phyloP scores from a whole-genome alignment of 768 basidiomycete species.

The Panaeolus cyanescens region DNA sequence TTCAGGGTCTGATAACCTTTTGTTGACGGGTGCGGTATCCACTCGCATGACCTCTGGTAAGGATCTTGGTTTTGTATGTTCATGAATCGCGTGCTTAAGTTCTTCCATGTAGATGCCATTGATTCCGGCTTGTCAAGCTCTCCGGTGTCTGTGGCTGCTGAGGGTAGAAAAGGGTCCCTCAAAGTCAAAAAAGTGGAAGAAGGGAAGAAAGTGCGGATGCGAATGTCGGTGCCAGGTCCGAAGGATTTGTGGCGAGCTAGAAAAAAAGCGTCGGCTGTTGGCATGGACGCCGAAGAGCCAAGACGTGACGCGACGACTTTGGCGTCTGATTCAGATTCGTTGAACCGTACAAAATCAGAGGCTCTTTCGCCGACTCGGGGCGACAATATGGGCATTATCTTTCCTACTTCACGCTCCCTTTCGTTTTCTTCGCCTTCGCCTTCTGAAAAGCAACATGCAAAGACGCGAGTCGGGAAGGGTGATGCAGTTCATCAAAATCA shows the following conservation, averaged over 20 bases:
- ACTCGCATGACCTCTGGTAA: not conserved
- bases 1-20: conserved; percentile 6
- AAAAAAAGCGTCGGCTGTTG: not conserved
- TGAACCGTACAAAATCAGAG: not conserved
- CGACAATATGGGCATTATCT: not conserved
- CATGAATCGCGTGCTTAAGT: not conserved
- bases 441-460: not conserved
- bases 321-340: not conserved
- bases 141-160: not conserved
- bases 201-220: not conserved
- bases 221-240: not conserved
- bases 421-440: not conserved
- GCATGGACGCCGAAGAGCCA: not conserved
- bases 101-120: not conserved
- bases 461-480: not conserved
- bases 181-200: not conserved
- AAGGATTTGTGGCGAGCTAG: not conserved
- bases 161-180: not conserved
- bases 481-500: not conserved
- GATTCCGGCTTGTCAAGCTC: not conserved
- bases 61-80: not conserved
- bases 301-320: not conserved
- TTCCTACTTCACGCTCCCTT: not conserved
- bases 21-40: conserved; percentile 2
- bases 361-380: not conserved